Percentiles rank a stretch among this genome's conserved stretches.
These are phyloP conservation scores for Geoglossum glabrum DNA, from an alignment of 495 filamentous ascomycete species.

Conservation along the genomic window DNA sequence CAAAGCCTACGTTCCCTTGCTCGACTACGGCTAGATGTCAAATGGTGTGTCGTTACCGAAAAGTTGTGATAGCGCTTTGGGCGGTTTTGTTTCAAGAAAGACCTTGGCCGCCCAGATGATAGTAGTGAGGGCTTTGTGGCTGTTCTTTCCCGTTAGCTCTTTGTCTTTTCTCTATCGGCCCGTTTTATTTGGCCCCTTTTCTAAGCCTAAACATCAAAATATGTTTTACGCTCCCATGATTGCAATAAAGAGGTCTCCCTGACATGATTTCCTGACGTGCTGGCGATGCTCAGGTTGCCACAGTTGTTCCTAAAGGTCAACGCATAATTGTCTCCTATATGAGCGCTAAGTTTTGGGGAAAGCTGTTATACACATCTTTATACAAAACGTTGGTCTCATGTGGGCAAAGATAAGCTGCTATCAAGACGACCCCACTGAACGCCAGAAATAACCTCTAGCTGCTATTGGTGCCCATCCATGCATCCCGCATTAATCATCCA, in stretches of 20 bases:
- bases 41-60: not conserved
- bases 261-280: not conserved
- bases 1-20: not conserved
- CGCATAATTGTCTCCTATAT: not conserved
- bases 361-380: not conserved
- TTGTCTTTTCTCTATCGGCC: not conserved
- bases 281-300: not conserved
- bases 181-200: not conserved
- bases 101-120: slow-evolving; percentile 1
- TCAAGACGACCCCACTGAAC: not conserved
- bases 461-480: not conserved
- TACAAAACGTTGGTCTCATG: not conserved
- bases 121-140: not conserved
- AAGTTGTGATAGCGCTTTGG: slow-evolving; percentile 3
- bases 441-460: not conserved
- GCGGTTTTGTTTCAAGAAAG: not conserved
- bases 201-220: slow-evolving; percentile 1
- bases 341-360: not conserved
- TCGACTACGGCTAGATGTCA: not conserved
- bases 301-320: not conserved
- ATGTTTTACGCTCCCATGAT: not conserved
- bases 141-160: not conserved
- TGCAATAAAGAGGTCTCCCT: not conserved
- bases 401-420: not conserved
- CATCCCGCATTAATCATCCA: not conserved